Evolutionary conservation across 108 stramenopile genomes (phyloP), one percentile per base, ranked within the genome.

Genomic region (Nannochloropsis gaditana): DNA sequence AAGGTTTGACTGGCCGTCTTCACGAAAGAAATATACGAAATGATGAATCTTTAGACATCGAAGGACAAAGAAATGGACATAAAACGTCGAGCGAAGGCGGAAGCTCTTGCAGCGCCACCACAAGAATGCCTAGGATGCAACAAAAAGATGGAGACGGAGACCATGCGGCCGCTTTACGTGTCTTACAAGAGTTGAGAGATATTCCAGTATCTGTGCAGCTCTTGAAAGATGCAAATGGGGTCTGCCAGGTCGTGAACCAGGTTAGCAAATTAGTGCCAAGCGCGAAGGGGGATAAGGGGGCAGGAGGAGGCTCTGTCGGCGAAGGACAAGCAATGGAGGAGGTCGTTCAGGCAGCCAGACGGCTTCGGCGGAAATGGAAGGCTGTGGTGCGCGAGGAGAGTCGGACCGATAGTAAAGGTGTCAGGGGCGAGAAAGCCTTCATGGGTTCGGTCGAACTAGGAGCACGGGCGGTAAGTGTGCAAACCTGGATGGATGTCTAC

Each of bases 291-390:
- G 31, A 31, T 31, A 31, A 31, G 0, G 31, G 31, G 31, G 31
- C 31, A 31, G 59, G 59, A n/a, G 59, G 59, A 73, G n/a, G 6
- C 19, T 15, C 6, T 3, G 59, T 15, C 6, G 59, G 59, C n/a
- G 59, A 73, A 15, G 59, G 15, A n/a, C 19, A n/a, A 8, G 59
- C n/a, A n/a, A n/a, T n/a, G 59, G 59, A 73, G n/a, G 59, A 73
- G 59, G 59, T 73, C 19, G 8, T 6, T n/a, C 59, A 73, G 59
- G 59, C 59, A n/a, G 59, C 59, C 19, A 73, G 15, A 15, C 15
- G n/a, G n/a, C 59, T 73, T 73, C 59, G 59, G 59, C 59, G 59
- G n/a, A 15, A 73, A n/a, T 73, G 59, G 59, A 73, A 73, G 59
- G 2, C 59, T 2, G 15, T 73, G 59, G 8, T 73, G 8, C 15